Base-by-base conservation (phyloP, 2,329 filamentous ascomycete genomes). In the Fusarium sterilihyphosum region DNA sequence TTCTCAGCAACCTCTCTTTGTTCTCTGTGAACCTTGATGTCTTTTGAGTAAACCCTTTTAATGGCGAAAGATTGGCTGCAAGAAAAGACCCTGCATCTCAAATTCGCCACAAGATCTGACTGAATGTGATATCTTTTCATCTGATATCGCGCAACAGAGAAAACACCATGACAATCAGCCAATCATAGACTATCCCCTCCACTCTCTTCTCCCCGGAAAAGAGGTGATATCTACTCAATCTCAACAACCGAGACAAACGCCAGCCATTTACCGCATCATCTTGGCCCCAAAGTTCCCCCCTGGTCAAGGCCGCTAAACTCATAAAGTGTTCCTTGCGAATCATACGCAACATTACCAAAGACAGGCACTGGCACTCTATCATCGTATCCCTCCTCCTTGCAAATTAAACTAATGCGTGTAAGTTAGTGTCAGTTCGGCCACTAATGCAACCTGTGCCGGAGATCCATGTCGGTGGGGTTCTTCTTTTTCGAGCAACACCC, bases 361-460 rank as follows among this genome's bases (percentile, higher is more conserved):
- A 50, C 17, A 37, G 33, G 33, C 12, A n/a, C 26, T 31, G 33
- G 33, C 12, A n/a, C 26, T 31, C 14, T 17, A 37, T 16, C 46
- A 37, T 49, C 35, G 8, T 14, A 37, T 14, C 26, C 35, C 11
- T 26, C 41, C 41, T 44, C 33, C 53, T 41, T 49, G 33, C 17
- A 59, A 46, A 16, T 35, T 56, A 33, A 26, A 47, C 68, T 72
- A 53, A 71, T 72, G 56, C 59, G 60, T 52, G 56, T 58, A 59
- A 41, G 37, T 47, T 70, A 58, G 70, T 60, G 67, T 64, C 38
- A 31, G 61, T 63, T 65, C 71, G 59, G 71, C 67, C 71, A 65
- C 71, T 74, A 74, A 74, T 74, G 71, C 71, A 74, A 44, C 54
- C 41, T 54, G 22, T 50, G 44, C 71, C 61, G 71, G 53, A 8